Evolutionary conservation across 2,329 filamentous ascomycete genomes (phyloP).

Genomic region (Cladorrhinum sp.): DNA sequence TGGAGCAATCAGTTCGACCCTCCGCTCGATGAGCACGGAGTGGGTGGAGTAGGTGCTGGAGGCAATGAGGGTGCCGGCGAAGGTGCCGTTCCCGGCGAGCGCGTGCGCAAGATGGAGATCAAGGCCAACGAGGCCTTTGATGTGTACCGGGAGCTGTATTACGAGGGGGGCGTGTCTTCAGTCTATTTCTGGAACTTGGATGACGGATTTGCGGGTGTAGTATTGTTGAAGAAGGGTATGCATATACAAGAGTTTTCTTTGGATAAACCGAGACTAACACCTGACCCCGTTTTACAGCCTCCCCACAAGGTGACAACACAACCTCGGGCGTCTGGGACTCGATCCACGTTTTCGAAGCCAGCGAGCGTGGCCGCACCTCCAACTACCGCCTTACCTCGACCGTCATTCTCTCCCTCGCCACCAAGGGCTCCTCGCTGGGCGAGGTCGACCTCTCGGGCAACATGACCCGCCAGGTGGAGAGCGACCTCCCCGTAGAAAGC

Average conservation of each 20-base stretch:
- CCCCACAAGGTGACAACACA: conserved; percentile 58
- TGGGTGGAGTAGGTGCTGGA: conserved; percentile 49
- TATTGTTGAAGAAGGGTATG: conserved; percentile 89
- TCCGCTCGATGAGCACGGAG: conserved; percentile 63
- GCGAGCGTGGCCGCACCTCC: conserved; percentile 83
- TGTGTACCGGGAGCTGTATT: conserved; percentile 93
- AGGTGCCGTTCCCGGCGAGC: conserved; percentile 82
- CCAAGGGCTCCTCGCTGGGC: conserved; percentile 63
- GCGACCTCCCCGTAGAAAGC: conserved; percentile 82
- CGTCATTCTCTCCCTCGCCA: conserved; percentile 85
- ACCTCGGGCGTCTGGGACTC: conserved; percentile 90
- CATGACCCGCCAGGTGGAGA: conserved; percentile 95
- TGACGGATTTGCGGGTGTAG: conserved; percentile 94
- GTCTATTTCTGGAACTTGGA: conserved; percentile 99
- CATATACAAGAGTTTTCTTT: conserved; percentile 18
- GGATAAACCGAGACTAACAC: not conserved
- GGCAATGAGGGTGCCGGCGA: conserved; percentile 65
- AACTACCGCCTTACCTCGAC: conserved; percentile 98
- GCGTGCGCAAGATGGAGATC: conserved; percentile 90
- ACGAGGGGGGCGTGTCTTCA: conserved; percentile 91
- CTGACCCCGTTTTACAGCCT: conserved; percentile 47
- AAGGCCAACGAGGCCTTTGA: conserved; percentile 95
- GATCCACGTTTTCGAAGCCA: conserved; percentile 97
- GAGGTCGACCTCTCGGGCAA: conserved; percentile 92
- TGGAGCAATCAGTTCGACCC: conserved; percentile 99